These are phyloP conservation scores for Purpureocillium takamizusanense DNA, from an alignment of 2,329 filamentous ascomycete genomes.

Conservation along the genomic window DNA sequence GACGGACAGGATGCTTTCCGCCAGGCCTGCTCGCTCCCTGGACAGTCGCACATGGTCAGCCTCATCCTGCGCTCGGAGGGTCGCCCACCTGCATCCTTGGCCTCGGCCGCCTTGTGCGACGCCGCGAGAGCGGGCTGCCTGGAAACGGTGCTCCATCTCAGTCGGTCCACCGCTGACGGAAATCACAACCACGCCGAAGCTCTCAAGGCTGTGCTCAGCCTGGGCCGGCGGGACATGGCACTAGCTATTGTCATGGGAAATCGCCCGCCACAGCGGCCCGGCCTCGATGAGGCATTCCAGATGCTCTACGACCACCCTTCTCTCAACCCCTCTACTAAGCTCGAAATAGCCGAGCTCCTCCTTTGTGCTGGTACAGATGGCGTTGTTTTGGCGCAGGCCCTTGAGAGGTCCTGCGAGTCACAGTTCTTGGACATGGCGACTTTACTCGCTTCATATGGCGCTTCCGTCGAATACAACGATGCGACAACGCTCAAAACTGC, in stretches of 20 bases:
- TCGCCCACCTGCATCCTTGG: conserved; percentile 28
- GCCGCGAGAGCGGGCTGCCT: conserved; percentile 40
- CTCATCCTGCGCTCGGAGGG: conserved; percentile 41
- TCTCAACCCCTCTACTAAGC: conserved; percentile 38
- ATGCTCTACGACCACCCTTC: conserved; percentile 35
- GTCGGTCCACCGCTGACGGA: conserved; percentile 42
- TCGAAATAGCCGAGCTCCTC: conserved; percentile 44
- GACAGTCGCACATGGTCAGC: conserved; percentile 34
- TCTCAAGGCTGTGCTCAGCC: conserved; percentile 37
- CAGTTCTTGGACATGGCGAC: conserved; percentile 46
- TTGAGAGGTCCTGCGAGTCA: conserved; percentile 37
- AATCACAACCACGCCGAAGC: conserved; percentile 43
- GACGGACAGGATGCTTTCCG: conserved; percentile 46
- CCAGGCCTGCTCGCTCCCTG: conserved; percentile 36
- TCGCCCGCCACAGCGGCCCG: conserved; percentile 37
- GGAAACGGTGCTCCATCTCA: conserved; percentile 40
- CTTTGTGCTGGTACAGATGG: conserved; percentile 50
- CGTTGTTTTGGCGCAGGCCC: conserved; percentile 35
- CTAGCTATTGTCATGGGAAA: conserved; percentile 45
- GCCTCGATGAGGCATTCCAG: conserved; percentile 41
- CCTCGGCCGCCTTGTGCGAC: conserved; percentile 43
- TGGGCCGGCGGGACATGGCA: conserved; percentile 42
- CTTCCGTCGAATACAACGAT: conserved; percentile 45
- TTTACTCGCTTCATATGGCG: conserved; percentile 43
- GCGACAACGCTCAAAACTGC: conserved; percentile 39